A percentile compares a stretch with the other conserved stretches of the same genome.
These are phyloP conservation scores for Salix viminalis DNA, from an alignment of 345 rosid species.

Conservation along the genomic window DNA sequence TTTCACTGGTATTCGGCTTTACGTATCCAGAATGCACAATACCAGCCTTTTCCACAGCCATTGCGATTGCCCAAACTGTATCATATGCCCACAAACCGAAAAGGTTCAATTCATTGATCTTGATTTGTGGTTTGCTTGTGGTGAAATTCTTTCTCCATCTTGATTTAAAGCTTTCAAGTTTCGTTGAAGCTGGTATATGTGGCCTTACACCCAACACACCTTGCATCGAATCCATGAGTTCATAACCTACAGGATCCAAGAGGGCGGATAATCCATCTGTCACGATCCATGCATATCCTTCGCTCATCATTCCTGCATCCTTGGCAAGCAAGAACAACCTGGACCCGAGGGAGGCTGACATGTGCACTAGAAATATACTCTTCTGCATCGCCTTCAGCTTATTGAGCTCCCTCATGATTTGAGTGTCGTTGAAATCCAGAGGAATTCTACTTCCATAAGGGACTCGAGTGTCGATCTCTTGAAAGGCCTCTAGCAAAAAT, in stretches of 20 bases:
- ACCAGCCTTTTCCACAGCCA: conserved; percentile 25
- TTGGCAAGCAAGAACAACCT: conserved; percentile 9
- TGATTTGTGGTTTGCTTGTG: neutral
- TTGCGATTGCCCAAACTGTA: conserved; percentile 37
- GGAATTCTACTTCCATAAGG: conserved; percentile 2
- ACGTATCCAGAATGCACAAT: neutral
- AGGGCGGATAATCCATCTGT: conserved; percentile 19
- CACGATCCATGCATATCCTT: conserved; percentile 22
- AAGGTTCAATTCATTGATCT: neutral
- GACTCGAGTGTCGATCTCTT: conserved; percentile 1
- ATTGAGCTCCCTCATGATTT: neutral
- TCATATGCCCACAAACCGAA: conserved; percentile 42
- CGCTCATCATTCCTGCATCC: conserved; percentile 15
- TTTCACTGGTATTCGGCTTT: neutral
- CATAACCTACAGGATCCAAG: neutral
- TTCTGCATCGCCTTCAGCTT: neutral
- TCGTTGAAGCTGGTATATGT: conserved; percentile 11
- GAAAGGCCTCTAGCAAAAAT: conserved; percentile 8
- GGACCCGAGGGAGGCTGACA: conserved; percentile 7
- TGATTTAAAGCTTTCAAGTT: conserved; percentile 13
- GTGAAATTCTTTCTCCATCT: conserved; percentile 20
- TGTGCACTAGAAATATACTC: conserved; percentile 14
- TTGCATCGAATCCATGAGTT: conserved; percentile 12
- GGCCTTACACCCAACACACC: conserved; percentile 31
- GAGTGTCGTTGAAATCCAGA: neutral